Conservation (phyloP, 1,139 yeast species). For the Saccharomyces hybrid region DNA sequence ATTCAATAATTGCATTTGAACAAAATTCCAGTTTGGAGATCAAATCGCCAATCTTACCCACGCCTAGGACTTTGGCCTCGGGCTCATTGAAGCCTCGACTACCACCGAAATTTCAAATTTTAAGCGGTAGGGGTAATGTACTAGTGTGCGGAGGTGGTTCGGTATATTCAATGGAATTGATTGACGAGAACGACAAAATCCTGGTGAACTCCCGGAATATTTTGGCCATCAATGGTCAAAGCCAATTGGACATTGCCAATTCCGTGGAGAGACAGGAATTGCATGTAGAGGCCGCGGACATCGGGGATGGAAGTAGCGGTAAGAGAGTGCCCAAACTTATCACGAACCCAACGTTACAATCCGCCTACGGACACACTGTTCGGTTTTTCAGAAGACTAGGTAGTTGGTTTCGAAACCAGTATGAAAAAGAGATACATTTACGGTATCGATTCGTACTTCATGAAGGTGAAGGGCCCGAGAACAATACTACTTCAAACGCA, state of each 20-base stretch:
- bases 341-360: constrained; percentile 7
- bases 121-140: constrained; percentile 30
- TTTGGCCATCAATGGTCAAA: constrained; percentile 28
- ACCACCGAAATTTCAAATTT: constrained; percentile 16
- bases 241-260: constrained; percentile 21
- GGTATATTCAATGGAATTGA: constrained; percentile 25
- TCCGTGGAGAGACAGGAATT: constrained; percentile 9
- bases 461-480: constrained; percentile 30
- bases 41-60: constrained; percentile 12
- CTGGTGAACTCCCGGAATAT: constrained; percentile 26
- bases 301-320: neutral
- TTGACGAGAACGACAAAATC: constrained; percentile 22
- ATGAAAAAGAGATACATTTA: constrained; percentile 6
- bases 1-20: constrained; percentile 27
- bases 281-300: neutral
- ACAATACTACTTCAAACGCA: constrained; percentile 25
- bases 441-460: constrained; percentile 17
- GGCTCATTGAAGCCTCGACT: constrained; percentile 6
- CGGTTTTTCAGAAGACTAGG: constrained; percentile 11
- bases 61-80: constrained; percentile 7
- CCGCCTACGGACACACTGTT: constrained; percentile 10
- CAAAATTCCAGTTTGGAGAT: constrained; percentile 25
- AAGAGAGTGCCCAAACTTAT: neutral
- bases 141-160: constrained; percentile 30
- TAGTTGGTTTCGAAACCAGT: neutral